Evolutionary conservation across 768 basidiomycete genomes (phyloP).

Genomic region (Leccinum subtestaceum): DNA sequence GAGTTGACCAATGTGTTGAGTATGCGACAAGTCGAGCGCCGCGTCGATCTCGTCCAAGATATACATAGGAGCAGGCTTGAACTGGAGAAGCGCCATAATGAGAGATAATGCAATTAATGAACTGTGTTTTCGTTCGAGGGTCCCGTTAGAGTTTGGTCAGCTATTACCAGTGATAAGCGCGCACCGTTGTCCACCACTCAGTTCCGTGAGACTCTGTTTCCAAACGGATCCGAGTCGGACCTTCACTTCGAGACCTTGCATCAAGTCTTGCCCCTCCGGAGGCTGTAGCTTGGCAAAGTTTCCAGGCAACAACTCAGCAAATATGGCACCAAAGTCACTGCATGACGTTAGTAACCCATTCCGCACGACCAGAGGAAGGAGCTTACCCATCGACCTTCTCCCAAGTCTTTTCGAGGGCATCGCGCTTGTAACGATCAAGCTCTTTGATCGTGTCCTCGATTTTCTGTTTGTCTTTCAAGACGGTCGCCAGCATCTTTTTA

Average conservation of each 20-base stretch:
- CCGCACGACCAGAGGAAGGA: background rate
- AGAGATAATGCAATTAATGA: constrained; percentile 96
- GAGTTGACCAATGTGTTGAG: constrained; percentile 96
- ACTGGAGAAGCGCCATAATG: constrained; percentile 98
- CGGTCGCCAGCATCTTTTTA: constrained; percentile 84
- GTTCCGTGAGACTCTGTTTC: constrained; percentile 96
- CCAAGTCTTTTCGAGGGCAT: constrained; percentile 94
- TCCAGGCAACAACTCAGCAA: constrained; percentile 91
- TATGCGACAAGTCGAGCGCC: constrained; percentile 92
- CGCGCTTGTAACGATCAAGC: constrained; percentile 90
- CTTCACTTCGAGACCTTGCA: constrained; percentile 95
- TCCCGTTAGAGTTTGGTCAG: background rate
- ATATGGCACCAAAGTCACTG: constrained; percentile 95
- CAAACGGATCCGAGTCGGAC: constrained; percentile 92
- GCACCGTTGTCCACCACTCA: constrained; percentile 95
- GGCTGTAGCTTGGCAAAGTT: constrained; percentile 96
- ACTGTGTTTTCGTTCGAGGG: constrained; percentile 40
- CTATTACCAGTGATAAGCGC: constrained; percentile 19
- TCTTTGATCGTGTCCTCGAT: constrained; percentile 93
- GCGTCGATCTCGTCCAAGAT: constrained; percentile 99
- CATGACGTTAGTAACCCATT: background rate
- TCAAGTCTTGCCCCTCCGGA: constrained; percentile 90
- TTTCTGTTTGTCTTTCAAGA: constrained; percentile 90
- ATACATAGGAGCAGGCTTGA: constrained; percentile 99
- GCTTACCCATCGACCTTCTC: constrained; percentile 87